Conservation (phyloP, 768 basidiomycete species). For the Panellus pusillus region DNA sequence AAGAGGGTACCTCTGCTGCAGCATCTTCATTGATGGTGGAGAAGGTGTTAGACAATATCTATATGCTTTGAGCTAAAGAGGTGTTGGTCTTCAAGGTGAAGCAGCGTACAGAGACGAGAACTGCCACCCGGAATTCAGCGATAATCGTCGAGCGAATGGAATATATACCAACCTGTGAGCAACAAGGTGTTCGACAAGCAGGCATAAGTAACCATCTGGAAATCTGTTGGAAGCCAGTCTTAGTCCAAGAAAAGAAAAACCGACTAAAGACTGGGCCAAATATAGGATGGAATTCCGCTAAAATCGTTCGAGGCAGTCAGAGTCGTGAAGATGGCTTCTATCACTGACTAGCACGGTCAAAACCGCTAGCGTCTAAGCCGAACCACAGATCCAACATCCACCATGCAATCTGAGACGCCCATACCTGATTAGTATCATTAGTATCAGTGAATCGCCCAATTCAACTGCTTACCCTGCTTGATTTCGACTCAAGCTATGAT, state of each 20-base stretch:
- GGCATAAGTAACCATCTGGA: slow-evolving; percentile 78
- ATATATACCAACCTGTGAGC: slow-evolving; percentile 62
- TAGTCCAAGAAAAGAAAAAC: not conserved
- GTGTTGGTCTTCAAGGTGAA: not conserved
- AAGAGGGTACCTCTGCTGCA: slow-evolving; percentile 70
- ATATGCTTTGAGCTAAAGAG: not conserved
- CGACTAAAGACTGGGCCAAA: slow-evolving; percentile 79
- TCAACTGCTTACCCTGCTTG: slow-evolving; percentile 47
- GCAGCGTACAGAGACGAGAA: slow-evolving; percentile 71
- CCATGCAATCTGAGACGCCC: slow-evolving; percentile 63
- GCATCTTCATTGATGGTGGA: slow-evolving; percentile 92
- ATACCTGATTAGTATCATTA: slow-evolving; percentile 16
- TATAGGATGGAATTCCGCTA: slow-evolving; percentile 76
- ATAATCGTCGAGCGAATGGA: not conserved
- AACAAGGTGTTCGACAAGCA: slow-evolving; percentile 91
- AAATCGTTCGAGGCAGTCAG: slow-evolving; percentile 3
- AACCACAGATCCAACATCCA: slow-evolving; percentile 96
- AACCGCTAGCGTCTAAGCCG: slow-evolving; percentile 92
- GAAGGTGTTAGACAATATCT: slow-evolving; percentile 96
- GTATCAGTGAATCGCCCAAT: not conserved
- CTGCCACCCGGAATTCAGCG: slow-evolving; percentile 34
- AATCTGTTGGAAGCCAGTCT: not conserved
- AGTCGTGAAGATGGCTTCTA: not conserved
- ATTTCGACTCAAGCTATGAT: slow-evolving; percentile 59
- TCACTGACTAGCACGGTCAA: slow-evolving; percentile 73